A percentile compares a stretch with the other conserved stretches of the same genome.
These are phyloP conservation scores for Yamadazyma songkhlaensis DNA, from an alignment of 1,139 yeast genomes.

Conservation along the genomic window DNA sequence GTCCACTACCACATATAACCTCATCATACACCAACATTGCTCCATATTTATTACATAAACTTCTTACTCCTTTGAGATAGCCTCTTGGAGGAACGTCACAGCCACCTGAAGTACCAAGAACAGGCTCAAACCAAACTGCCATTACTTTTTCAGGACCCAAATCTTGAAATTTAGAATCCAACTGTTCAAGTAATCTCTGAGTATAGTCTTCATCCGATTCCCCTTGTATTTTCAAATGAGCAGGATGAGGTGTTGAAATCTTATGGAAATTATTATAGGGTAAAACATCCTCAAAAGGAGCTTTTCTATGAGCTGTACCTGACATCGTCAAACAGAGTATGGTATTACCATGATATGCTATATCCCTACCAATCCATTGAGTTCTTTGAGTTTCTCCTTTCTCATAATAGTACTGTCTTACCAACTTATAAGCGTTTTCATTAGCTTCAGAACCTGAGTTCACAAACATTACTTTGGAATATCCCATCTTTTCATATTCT, in stretches of 20 bases:
- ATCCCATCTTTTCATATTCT: constrained; percentile 37
- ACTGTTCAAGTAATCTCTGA: constrained; percentile 37
- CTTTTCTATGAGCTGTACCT: constrained; percentile 35
- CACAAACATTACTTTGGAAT: constrained; percentile 44
- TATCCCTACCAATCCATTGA: constrained; percentile 48
- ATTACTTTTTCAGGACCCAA: constrained; percentile 51
- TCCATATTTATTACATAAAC: constrained; percentile 54
- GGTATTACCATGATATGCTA: constrained; percentile 58
- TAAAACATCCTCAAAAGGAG: constrained; percentile 36
- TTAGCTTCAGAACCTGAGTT: constrained; percentile 61
- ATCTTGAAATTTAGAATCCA: constrained; percentile 45
- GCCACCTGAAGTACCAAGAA: constrained; percentile 56
- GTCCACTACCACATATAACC: constrained; percentile 63
- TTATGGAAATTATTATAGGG: constrained; percentile 41
- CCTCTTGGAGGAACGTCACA: constrained; percentile 54
- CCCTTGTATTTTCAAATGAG: constrained; percentile 33
- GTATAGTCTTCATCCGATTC: constrained; percentile 48
- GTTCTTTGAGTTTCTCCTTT: constrained; percentile 43
- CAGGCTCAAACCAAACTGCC: constrained; percentile 51
- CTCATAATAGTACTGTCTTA: constrained; percentile 51
- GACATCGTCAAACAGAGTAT: constrained; percentile 50
- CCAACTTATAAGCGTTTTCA: constrained; percentile 54
- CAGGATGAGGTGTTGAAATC: constrained; percentile 39
- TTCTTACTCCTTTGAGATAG: constrained; percentile 53
- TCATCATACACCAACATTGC: constrained; percentile 55